A percentile compares a stretch with the other conserved stretches of the same genome.
These are phyloP conservation scores for Brassica balearica DNA, from an alignment of 441 rosid genomes.

Conservation along the genomic window DNA sequence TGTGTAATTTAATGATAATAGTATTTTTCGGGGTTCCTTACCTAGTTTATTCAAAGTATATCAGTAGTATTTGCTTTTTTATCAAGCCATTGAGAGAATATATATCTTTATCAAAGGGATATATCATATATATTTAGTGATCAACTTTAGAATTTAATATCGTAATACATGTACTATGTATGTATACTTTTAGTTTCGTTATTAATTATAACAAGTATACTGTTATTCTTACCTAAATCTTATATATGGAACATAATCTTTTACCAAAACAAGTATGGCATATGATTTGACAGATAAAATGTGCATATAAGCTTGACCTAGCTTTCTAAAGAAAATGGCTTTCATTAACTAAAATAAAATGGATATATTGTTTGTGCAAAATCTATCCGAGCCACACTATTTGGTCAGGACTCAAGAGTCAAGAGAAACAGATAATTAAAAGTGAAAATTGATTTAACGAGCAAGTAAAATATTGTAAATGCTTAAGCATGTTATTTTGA, in stretches of 20 bases:
- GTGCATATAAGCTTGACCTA: background rate
- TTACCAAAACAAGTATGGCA: background rate
- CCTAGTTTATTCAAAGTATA: too few species aligned
- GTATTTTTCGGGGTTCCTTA: too few species aligned
- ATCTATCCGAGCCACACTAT: background rate
- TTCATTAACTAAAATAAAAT: background rate
- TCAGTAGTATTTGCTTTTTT: conserved; percentile 25
- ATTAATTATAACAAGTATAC: background rate
- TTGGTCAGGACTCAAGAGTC: background rate
- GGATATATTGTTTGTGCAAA: too few species aligned
- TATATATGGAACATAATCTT: background rate
- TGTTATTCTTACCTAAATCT: background rate
- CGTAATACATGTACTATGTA: conserved; percentile 13
- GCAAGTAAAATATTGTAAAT: background rate
- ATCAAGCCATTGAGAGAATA: conserved; percentile 21
- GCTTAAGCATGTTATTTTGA: background rate
- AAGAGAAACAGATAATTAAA: background rate
- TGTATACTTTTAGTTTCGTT: background rate
- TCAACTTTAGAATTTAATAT: conserved; percentile 24
- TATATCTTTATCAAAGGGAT: conserved; percentile 21
- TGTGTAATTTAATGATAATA: too few species aligned
- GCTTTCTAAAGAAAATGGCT: background rate
- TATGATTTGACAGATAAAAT: background rate
- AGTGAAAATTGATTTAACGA: background rate
- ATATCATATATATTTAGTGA: conserved; percentile 11